Percentiles rank a stretch among this genome's conserved stretches.
Evolutionary conservation across 495 filamentous ascomycete genomes (phyloP).

Genomic region (Annulohypoxylon stygium): DNA sequence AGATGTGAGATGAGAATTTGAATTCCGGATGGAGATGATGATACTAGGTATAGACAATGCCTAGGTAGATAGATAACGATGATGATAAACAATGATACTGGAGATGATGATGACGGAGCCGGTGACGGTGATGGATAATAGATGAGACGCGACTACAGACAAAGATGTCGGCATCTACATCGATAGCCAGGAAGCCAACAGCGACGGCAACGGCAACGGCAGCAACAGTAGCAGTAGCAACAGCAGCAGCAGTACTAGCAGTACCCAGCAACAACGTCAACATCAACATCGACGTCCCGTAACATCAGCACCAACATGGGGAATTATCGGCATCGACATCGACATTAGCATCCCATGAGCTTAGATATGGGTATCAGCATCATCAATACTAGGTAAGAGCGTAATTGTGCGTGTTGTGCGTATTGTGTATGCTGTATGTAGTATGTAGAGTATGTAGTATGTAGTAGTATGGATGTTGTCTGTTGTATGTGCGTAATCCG

Average conservation of each 20-base stretch:
- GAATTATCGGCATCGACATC: conserved; percentile 20
- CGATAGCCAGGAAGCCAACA: conserved; percentile 21
- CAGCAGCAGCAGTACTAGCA: not conserved
- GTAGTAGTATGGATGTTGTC: no score
- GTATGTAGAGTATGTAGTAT: no score
- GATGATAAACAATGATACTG: not conserved
- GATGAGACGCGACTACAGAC: conserved; percentile 23
- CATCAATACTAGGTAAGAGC: conserved; percentile 6
- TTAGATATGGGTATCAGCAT: conserved; percentile 21
- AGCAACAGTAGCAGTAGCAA: not conserved
- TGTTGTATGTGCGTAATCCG: no score
- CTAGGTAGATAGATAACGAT: not conserved
- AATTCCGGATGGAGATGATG: conserved; percentile 1
- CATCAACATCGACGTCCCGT: not conserved
- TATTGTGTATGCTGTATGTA: no score
- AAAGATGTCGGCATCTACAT: conserved; percentile 36
- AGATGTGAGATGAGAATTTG: not conserved
- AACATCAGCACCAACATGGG: conserved; percentile 19
- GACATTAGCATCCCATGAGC: conserved; percentile 21
- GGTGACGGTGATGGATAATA: conserved; percentile 16
- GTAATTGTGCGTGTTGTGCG: no score
- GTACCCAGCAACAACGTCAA: not conserved
- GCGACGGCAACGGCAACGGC: not conserved
- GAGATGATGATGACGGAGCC: conserved; percentile 5
- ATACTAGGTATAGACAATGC: not conserved